Percentiles rank a stretch among this genome's conserved stretches.
These are phyloP conservation scores for Gossypium davidsonii DNA, from an alignment of 441 rosid species.

Conservation along the genomic window DNA sequence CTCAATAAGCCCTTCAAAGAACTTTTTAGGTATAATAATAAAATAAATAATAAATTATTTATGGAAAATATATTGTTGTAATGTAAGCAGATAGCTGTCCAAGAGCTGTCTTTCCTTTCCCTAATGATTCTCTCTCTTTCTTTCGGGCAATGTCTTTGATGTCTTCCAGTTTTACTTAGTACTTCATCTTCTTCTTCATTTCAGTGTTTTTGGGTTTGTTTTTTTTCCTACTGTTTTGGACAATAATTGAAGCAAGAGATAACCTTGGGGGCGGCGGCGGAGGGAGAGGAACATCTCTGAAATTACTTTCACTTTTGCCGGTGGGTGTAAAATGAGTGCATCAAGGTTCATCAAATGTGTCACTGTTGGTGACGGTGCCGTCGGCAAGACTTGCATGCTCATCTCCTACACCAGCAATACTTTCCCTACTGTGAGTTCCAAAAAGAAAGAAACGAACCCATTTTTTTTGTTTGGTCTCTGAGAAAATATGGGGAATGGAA, in stretches of 20 bases:
- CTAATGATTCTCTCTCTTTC: constrained; percentile 10
- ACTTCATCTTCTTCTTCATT: neutral
- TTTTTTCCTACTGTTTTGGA: constrained; percentile 13
- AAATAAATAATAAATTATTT: neutral
- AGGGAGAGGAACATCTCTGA: neutral
- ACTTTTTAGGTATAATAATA: no score
- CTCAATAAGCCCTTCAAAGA: no score
- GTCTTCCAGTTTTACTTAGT: neutral
- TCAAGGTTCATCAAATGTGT: constrained; percentile 93
- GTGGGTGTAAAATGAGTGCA: constrained; percentile 50
- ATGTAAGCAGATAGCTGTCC: constrained; percentile 31
- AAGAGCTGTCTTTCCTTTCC: constrained; percentile 32
- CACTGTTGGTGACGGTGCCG: constrained; percentile 97
- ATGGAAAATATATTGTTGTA: neutral
- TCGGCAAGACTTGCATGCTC: constrained; percentile 96
- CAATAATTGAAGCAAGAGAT: neutral
- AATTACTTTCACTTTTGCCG: neutral
- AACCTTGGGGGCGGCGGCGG: neutral
- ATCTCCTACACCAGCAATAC: constrained; percentile 94
- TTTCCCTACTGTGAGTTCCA: constrained; percentile 69
- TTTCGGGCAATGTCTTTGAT: constrained; percentile 4
- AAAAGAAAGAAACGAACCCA: neutral
- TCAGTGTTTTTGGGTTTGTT: constrained; percentile 11
- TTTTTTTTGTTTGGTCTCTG: constrained; percentile 17
- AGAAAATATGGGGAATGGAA: constrained; percentile 17